Percentiles rank a stretch among this genome's conserved stretches.
These are phyloP conservation scores for Botryotinia convoluta DNA, from an alignment of 2,329 filamentous ascomycete species.

Conservation along the genomic window DNA sequence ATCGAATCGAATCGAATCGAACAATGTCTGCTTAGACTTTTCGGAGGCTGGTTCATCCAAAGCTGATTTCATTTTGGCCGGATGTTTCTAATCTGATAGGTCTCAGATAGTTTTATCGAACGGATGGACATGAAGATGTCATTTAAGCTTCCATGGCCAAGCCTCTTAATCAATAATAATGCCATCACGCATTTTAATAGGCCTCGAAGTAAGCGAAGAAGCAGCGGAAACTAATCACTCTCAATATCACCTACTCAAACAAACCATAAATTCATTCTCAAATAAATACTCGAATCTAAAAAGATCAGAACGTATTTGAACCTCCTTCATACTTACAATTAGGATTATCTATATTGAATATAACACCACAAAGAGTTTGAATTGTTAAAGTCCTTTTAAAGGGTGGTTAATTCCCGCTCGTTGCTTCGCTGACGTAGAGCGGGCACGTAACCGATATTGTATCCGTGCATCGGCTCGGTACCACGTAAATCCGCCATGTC, in stretches of 20 bases:
- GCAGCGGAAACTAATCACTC: not conserved
- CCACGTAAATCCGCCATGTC: not conserved
- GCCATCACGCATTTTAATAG: not conserved
- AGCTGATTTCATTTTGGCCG: not conserved
- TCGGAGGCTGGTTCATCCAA: not conserved
- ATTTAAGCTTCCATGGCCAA: not conserved
- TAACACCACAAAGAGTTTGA: not conserved
- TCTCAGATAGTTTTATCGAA: not conserved
- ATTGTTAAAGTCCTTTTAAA: not conserved
- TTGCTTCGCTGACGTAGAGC: not conserved
- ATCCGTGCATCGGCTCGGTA: constrained; percentile 1
- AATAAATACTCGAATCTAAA: not conserved
- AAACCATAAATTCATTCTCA: not conserved
- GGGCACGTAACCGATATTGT: not conserved
- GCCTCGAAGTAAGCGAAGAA: not conserved
- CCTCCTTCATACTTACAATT: not conserved
- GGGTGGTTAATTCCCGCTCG: not conserved
- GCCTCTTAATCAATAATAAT: not conserved
- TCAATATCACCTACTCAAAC: not conserved
- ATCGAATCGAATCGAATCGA: not conserved
- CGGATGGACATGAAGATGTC: not conserved
- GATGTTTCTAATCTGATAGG: not conserved
- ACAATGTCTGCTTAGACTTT: not conserved
- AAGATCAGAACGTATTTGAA: rapidly evolving
- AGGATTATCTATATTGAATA: not conserved